A percentile compares a stretch with the other conserved stretches of the same genome.
These are phyloP conservation scores for Tinospora cordifolia DNA, from an alignment of 164 flowering plant species.

Conservation along the genomic window DNA sequence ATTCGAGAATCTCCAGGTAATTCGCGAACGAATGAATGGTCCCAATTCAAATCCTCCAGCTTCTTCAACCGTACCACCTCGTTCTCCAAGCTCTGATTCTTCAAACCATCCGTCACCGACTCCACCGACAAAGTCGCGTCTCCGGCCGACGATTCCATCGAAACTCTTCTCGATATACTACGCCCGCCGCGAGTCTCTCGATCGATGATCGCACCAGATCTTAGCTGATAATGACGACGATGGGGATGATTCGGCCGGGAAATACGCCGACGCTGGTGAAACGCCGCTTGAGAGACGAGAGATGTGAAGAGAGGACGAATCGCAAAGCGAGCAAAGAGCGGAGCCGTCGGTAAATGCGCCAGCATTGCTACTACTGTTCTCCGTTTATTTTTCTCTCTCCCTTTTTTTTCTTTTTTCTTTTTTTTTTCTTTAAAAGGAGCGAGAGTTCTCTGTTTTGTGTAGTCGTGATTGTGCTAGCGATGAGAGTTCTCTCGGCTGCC, in stretches of 20 bases:
- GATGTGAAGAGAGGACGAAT: not conserved
- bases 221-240: not conserved
- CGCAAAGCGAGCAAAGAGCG: constrained; percentile 8
- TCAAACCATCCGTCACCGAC: constrained; percentile 41
- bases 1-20: constrained; percentile 76
- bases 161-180: constrained; percentile 11
- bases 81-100: constrained; percentile 34
- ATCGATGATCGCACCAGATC: not conserved
- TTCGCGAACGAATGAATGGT: constrained; percentile 80
- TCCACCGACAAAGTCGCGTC: constrained; percentile 33
- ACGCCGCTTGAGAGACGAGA: not conserved
- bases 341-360: constrained; percentile 1
- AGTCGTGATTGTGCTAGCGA: not conserved
- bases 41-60: constrained; percentile 91
- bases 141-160: constrained; percentile 31
- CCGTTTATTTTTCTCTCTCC: not conserved
- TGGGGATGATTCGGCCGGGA: no score
- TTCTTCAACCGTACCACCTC: constrained; percentile 22
- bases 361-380: not conserved
- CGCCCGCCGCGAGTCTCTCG: not conserved
- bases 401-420: not conserved
- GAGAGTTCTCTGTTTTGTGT: not conserved
- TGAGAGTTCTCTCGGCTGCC: not conserved
- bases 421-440: no score
- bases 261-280: not conserved